Percentiles rank a stretch among this genome's conserved stretches.
Conservation (phyloP, 2,329 filamentous ascomycete species). For the Daldinia sp. region DNA sequence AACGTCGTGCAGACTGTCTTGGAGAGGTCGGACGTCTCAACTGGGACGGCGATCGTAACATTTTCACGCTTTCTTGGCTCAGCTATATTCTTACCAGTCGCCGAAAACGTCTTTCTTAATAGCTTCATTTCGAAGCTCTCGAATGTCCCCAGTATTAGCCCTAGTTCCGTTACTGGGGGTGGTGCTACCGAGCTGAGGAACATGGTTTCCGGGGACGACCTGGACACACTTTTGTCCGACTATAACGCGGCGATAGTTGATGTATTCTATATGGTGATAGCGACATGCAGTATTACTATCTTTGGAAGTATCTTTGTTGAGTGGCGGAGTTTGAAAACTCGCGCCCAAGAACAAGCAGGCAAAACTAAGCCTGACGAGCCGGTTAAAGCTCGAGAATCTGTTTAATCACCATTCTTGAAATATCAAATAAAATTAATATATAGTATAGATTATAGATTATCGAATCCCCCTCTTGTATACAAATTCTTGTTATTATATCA, state of each 20-base stretch:
- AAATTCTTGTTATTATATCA: neutral
- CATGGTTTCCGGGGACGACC: slow-evolving; percentile 30
- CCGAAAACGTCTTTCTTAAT: slow-evolving; percentile 38
- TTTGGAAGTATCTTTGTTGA: slow-evolving; percentile 38
- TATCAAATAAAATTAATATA: too few species aligned
- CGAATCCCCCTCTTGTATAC: neutral
- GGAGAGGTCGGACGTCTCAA: slow-evolving; percentile 38
- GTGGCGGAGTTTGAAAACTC: slow-evolving; percentile 36
- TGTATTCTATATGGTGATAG: slow-evolving; percentile 35
- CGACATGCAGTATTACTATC: slow-evolving; percentile 23
- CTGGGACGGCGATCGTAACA: slow-evolving; percentile 39
- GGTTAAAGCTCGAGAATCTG: slow-evolving; percentile 8
- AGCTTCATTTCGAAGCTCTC: slow-evolving; percentile 33
- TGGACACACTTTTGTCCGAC: slow-evolving; percentile 29
- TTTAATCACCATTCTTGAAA: neutral
- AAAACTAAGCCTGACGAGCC: neutral
- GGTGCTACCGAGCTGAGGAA: slow-evolving; percentile 39
- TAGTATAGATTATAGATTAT: neutral
- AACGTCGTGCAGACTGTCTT: slow-evolving; percentile 42
- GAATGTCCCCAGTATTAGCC: slow-evolving; percentile 38
- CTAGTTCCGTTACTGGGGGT: slow-evolving; percentile 25
- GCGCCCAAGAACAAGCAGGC: slow-evolving; percentile 9
- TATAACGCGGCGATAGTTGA: slow-evolving; percentile 36
- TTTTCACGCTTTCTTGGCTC: slow-evolving; percentile 40
- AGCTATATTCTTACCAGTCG: slow-evolving; percentile 39